Evolutionary conservation across 129 eudicot species (phyloP), one percentile per base, ranked within the genome.

Genomic region (Tanacetum coccineum): DNA sequence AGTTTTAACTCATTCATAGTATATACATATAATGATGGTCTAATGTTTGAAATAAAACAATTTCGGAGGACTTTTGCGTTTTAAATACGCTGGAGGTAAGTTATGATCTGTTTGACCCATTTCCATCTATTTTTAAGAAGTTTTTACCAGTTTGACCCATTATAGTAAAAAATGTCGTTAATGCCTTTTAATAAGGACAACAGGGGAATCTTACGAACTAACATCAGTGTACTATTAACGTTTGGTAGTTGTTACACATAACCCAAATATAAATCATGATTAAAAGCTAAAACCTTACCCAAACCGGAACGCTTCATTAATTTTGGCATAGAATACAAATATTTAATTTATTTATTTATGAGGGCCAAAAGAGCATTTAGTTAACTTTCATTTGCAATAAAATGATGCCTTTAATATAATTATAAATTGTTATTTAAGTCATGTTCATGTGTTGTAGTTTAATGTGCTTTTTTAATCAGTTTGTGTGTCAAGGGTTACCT

Each of bases 401-500:
- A 62, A 2, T 55, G 22, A 26, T 55, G 64, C 52, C 44, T 42
- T 36, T 55, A 11, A n/a, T 44, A 48, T 15, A 11, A 17, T 18
- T 60, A 5, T 60, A 20, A 42, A 48, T 45, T 65, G 57, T 45
- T 6, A 42, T 19, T 8, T 15, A 20, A 13, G 50, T 49, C 12
- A 5, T 55, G 39, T 18, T 54, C 21, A 3, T 48, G 0, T 18
- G n/a, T 20, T 59, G 52, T 64, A 9, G 6, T 10, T 36, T 44
- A 30, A 54, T 70, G 66, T 61, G 20, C 42, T 6, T 21, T 21
- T 59, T 14, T 47, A n/a, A 6, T 66, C 93, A 94, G 99, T 80
- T 79, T 94, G 84, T 94, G 97, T 18, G 97, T 94, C 4, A 94
- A 94, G 81, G 97, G 99, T 39, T 94, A 94, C 87, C 95, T 94